Evolutionary conservation across 441 rosid species (phyloP).

Genomic region (Erodium chrysanthum): DNA sequence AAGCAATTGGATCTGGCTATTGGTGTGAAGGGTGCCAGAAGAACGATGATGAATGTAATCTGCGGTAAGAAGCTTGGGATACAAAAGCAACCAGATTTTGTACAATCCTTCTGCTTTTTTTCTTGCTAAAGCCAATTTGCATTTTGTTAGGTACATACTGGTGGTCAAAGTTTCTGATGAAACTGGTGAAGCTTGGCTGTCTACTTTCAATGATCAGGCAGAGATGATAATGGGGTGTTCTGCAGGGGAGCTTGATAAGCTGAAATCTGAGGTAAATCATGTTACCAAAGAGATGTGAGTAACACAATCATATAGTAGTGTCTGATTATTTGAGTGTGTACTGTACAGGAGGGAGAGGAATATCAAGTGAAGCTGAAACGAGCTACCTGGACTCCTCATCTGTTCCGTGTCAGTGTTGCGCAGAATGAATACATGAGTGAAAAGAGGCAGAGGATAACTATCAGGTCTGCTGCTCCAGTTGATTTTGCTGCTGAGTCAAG

Average conservation of each 20-base stretch:
- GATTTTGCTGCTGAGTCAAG: conserved; percentile 74
- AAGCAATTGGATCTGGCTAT: conserved; percentile 67
- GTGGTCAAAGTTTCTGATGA: conserved; percentile 54
- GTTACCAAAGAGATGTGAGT: not conserved
- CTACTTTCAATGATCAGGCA: conserved; percentile 71
- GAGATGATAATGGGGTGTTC: conserved; percentile 69
- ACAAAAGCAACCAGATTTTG: not conserved
- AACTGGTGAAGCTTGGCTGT: conserved; percentile 73
- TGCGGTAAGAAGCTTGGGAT: conserved; percentile 39
- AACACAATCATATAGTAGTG: not conserved
- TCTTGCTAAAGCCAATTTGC: not conserved
- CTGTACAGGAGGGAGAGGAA: conserved; percentile 46
- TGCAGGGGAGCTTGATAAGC: conserved; percentile 70
- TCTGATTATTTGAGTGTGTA: not conserved
- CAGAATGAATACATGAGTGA: conserved; percentile 77
- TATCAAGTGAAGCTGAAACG: conserved; percentile 58
- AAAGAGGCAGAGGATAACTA: conserved; percentile 80
- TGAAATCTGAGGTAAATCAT: conserved; percentile 50
- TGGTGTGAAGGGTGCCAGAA: conserved; percentile 98
- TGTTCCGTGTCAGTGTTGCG: conserved; percentile 55
- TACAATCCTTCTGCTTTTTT: not conserved
- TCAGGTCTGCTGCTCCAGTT: conserved; percentile 52
- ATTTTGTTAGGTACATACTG: conserved; percentile 55
- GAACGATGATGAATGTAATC: conserved; percentile 56
- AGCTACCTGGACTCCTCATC: conserved; percentile 74